Conservation (phyloP, 2,329 filamentous ascomycete species). For the Madurella fahalii region DNA sequence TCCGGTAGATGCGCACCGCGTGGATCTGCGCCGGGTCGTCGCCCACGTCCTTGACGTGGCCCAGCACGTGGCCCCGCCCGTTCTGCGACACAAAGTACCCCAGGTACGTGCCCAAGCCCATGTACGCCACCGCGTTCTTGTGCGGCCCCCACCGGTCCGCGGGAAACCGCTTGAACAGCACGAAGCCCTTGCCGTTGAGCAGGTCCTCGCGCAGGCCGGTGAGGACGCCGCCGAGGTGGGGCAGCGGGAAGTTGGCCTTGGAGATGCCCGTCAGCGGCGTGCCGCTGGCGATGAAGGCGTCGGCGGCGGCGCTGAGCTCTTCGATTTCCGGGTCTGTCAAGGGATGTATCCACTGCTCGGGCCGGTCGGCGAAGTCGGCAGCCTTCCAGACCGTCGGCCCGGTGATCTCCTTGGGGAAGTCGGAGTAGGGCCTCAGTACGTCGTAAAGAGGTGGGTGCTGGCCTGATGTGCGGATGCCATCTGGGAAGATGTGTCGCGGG, state of each 20-base stretch:
- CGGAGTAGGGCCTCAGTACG: constrained; percentile 60
- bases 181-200: constrained; percentile 81
- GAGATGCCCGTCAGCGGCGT: constrained; percentile 67
- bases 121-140: constrained; percentile 84
- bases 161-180: constrained; percentile 83
- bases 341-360: constrained; percentile 68
- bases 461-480: constrained; percentile 55
- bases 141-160: constrained; percentile 69
- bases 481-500: constrained; percentile 40
- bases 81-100: constrained; percentile 90
- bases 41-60: constrained; percentile 84
- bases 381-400: constrained; percentile 70
- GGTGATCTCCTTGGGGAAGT: constrained; percentile 66
- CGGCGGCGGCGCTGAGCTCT: constrained; percentile 63
- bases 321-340: constrained; percentile 63
- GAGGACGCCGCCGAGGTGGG: constrained; percentile 37
- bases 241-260: constrained; percentile 42
- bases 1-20: constrained; percentile 85
- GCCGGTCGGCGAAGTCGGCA: constrained; percentile 58
- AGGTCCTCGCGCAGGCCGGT: constrained; percentile 38
- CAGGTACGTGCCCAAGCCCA: constrained; percentile 80
- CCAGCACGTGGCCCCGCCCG: constrained; percentile 76
- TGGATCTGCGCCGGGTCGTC: constrained; percentile 79
- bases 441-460: constrained; percentile 68
- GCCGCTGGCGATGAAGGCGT: constrained; percentile 62